A percentile compares a stretch with the other conserved stretches of the same genome.
Conservation (phyloP, 805 yeast species). For the Myxozyma geophila region DNA sequence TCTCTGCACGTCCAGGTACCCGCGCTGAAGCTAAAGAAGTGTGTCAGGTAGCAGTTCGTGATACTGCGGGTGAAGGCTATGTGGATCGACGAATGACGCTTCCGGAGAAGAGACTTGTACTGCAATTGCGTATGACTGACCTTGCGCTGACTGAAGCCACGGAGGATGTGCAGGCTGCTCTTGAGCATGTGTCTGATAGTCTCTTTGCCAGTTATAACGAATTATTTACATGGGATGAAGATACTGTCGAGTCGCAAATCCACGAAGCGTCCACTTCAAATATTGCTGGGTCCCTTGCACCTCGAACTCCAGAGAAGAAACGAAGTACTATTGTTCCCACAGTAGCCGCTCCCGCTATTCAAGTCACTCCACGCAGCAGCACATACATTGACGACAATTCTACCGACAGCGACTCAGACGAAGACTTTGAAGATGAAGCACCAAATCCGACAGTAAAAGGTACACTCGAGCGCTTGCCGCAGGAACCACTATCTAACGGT, state of each 20-base stretch:
- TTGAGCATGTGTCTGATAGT: conserved; percentile 33
- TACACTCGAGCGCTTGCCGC: conserved; percentile 24
- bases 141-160: conserved; percentile 30
- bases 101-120: conserved; percentile 27
- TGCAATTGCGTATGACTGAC: conserved; percentile 31
- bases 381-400: conserved; percentile 13
- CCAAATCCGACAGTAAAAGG: background rate
- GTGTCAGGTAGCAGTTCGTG: conserved; percentile 13
- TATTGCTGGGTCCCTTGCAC: conserved; percentile 12
- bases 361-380: conserved; percentile 6
- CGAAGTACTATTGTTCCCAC: conserved; percentile 26
- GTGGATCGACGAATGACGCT: conserved; percentile 19
- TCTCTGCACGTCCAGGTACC: conserved; percentile 20
- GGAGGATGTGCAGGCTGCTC: conserved; percentile 32
- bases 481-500: conserved; percentile 15
- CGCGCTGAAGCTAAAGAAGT: conserved; percentile 24
- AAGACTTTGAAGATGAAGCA: conserved; percentile 3
- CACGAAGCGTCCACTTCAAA: conserved; percentile 36
- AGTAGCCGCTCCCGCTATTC: conserved; percentile 25
- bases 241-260: conserved; percentile 36
- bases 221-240: conserved; percentile 36
- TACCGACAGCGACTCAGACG: background rate
- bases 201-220: conserved; percentile 32
- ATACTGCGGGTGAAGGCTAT: conserved; percentile 4
- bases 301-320: conserved; percentile 25